Conservation (phyloP, 1,139 yeast genomes). For the Debaryomyces fabryi region DNA sequence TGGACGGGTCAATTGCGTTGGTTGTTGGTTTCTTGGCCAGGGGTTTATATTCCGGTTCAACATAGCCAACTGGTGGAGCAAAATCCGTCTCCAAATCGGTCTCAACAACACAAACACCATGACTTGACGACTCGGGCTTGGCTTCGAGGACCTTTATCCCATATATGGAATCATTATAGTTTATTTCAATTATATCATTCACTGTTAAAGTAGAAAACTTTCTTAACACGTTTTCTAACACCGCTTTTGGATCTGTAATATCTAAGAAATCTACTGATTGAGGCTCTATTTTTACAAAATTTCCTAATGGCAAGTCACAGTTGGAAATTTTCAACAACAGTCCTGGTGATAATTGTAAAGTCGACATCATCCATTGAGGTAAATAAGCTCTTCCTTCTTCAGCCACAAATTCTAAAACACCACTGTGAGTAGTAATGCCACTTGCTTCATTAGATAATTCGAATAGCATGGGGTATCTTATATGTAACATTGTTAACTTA, state of each 20-base stretch:
- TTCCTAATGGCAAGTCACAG: conserved; percentile 83
- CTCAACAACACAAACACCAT: conserved; percentile 91
- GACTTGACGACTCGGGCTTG: conserved; percentile 68
- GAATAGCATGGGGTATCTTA: conserved; percentile 95
- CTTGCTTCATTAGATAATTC: conserved; percentile 72
- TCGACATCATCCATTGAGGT: conserved; percentile 97
- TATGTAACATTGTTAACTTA: conserved; percentile 81
- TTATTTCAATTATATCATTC: conserved; percentile 81
- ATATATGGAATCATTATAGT: conserved; percentile 78
- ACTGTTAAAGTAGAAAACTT: conserved; percentile 88
- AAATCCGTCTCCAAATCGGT: conserved; percentile 97
- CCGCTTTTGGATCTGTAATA: conserved; percentile 95
- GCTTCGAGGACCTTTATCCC: conserved; percentile 86
- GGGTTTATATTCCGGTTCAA: conserved; percentile 73
- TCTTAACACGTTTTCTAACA: conserved; percentile 85
- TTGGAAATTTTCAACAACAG: conserved; percentile 72
- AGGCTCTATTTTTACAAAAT: conserved; percentile 91
- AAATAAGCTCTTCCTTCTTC: conserved; percentile 95
- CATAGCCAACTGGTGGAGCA: conserved; percentile 99
- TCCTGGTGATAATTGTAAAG: conserved; percentile 75
- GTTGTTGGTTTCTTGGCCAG: conserved; percentile 36
- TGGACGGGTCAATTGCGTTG: conserved; percentile 38
- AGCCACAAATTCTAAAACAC: conserved; percentile 94
- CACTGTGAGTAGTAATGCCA: conserved; percentile 71
- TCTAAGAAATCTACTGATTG: conserved; percentile 92